These are phyloP conservation scores for Zoysia matrella DNA, from an alignment of 202 grass and related monocot genomes.

Conservation along the genomic window DNA sequence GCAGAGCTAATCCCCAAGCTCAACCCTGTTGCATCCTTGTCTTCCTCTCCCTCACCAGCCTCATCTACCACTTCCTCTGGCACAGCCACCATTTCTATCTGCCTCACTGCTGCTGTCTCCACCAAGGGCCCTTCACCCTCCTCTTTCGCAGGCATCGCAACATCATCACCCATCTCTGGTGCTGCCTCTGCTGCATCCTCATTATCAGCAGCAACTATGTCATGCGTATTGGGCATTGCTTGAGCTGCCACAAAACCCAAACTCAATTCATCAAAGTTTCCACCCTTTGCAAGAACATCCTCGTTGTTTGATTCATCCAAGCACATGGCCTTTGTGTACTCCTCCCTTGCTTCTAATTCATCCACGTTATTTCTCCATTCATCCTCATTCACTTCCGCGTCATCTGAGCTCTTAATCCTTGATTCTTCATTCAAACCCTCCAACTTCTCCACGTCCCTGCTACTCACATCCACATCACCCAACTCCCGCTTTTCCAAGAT, in stretches of 20 bases:
- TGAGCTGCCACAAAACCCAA: too few relatives aligned
- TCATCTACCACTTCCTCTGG: constrained; percentile 32
- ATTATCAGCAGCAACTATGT: not conserved
- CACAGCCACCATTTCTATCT: constrained; percentile 36
- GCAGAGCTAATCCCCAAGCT: constrained; percentile 45
- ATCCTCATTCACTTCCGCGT: constrained; percentile 23
- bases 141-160: not conserved
- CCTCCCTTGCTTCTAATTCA: not conserved
- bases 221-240: too few relatives aligned
- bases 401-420: constrained; percentile 33
- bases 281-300: constrained; percentile 1
- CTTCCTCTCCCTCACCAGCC: constrained; percentile 44
- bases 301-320: not conserved
- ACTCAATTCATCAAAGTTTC: constrained; percentile 1
- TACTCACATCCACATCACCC: constrained; percentile 16
- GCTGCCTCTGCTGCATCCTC: not conserved
- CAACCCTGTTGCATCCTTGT: constrained; percentile 42
- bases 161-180: constrained; percentile 10
- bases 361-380: not conserved
- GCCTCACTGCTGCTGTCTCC: constrained; percentile 19
- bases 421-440: constrained; percentile 14
- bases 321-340: not conserved
- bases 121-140: constrained; percentile 8
- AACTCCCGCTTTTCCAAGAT: constrained; percentile 6
- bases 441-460: constrained; percentile 42